These are phyloP conservation scores for Fusarium camptoceras DNA, from an alignment of 2,329 filamentous ascomycete genomes.

Conservation along the genomic window DNA sequence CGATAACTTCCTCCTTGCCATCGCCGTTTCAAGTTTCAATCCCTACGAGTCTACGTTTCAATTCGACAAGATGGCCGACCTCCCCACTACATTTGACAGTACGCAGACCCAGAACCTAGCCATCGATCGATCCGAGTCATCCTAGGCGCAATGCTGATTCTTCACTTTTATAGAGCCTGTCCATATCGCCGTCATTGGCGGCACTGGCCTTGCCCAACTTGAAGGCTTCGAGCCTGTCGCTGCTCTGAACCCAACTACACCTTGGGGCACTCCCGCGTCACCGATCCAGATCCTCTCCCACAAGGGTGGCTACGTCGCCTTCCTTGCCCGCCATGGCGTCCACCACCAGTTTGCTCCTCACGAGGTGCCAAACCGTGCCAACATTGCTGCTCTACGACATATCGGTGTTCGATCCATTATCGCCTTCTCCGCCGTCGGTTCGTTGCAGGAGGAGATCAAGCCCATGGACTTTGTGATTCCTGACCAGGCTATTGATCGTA, in stretches of 20 bases:
- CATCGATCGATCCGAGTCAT: not conserved
- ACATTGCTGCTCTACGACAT: constrained; percentile 95
- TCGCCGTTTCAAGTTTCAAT: constrained; percentile 6
- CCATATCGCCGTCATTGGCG: constrained; percentile 90
- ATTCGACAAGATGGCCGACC: constrained; percentile 59
- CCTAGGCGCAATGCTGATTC: constrained; percentile 27
- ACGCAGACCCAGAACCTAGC: constrained; percentile 45
- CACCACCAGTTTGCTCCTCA: constrained; percentile 93
- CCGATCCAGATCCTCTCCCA: constrained; percentile 91
- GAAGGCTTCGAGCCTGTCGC: constrained; percentile 89
- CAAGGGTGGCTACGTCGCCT: constrained; percentile 84
- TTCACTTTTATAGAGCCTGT: constrained; percentile 67
- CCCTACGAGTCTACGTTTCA: constrained; percentile 4
- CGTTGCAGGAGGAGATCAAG: constrained; percentile 90
- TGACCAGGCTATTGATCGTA: constrained; percentile 96
- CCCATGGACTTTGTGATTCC: constrained; percentile 97
- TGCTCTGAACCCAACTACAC: constrained; percentile 79
- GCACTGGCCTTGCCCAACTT: constrained; percentile 90
- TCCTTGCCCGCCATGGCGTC: constrained; percentile 90
- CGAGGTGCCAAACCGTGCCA: constrained; percentile 93
- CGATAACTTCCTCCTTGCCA: constrained; percentile 14
- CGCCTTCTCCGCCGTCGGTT: constrained; percentile 95
- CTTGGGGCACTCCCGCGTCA: constrained; percentile 84
- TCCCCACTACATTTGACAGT: constrained; percentile 71
- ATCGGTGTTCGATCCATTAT: constrained; percentile 92